Conservation (phyloP, 495 filamentous ascomycete genomes). For the Xylaria palmicola region DNA sequence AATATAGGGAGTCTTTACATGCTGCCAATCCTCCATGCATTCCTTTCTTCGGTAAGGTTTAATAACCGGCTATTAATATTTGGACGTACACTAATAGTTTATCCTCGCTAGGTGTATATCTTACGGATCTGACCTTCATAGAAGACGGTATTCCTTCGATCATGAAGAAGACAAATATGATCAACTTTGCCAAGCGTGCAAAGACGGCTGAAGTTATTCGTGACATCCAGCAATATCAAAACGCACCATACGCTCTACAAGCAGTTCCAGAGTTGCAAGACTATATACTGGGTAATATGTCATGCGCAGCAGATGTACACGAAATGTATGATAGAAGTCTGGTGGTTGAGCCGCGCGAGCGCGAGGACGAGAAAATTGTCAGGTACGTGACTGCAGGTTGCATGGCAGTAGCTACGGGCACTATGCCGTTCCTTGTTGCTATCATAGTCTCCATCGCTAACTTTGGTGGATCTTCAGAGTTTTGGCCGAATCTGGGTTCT, state of each 20-base stretch:
- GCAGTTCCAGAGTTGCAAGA: constrained; percentile 91
- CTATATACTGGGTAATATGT: constrained; percentile 94
- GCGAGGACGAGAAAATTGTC: constrained; percentile 83
- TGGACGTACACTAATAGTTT: constrained; percentile 19
- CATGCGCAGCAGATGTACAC: constrained; percentile 89
- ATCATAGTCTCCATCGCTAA: not conserved
- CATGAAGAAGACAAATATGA: constrained; percentile 90
- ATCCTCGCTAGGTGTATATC: constrained; percentile 74
- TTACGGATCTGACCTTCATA: constrained; percentile 97
- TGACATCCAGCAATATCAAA: constrained; percentile 98
- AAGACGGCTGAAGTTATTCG: constrained; percentile 98
- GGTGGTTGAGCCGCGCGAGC: constrained; percentile 86
- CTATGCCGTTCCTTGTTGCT: not conserved
- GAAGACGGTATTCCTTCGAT: constrained; percentile 96
- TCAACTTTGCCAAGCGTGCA: constrained; percentile 97
- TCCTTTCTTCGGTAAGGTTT: constrained; percentile 86
- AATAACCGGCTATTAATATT: not conserved
- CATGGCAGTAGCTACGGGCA: not conserved
- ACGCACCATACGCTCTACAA: constrained; percentile 86
- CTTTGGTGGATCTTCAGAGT: constrained; percentile 29
- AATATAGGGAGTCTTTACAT: constrained; percentile 91
- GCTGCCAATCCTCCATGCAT: constrained; percentile 94
- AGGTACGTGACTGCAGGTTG: constrained; percentile 42
- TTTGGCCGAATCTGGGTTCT: constrained; percentile 48
- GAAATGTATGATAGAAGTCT: constrained; percentile 98